Conservation (phyloP, 768 basidiomycete species). For the Trametes cubensis region DNA sequence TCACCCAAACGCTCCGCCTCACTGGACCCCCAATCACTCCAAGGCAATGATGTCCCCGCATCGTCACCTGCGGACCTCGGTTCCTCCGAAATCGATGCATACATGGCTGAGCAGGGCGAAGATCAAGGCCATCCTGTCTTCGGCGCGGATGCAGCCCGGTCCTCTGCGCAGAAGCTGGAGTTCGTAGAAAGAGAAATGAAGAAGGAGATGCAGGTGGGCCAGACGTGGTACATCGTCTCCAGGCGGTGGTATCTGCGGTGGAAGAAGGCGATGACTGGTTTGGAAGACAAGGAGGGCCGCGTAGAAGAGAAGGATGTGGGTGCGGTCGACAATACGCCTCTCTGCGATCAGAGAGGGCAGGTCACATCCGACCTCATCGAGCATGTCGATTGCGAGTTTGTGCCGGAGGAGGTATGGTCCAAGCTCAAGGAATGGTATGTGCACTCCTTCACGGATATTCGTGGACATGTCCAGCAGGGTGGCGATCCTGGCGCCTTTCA, state of each 20-base stretch:
- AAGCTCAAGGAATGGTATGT: constrained; percentile 71
- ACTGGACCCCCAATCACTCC: constrained; percentile 51
- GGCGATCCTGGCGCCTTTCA: background rate
- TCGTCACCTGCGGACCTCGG: constrained; percentile 37
- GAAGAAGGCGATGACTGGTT: constrained; percentile 70
- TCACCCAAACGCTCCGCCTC: constrained; percentile 82
- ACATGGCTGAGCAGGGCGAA: constrained; percentile 40
- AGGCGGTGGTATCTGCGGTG: constrained; percentile 75
- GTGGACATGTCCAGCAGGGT: background rate
- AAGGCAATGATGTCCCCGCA: constrained; percentile 33
- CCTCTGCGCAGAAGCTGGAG: constrained; percentile 50
- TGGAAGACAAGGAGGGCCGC: constrained; percentile 66
- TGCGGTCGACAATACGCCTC: constrained; percentile 72
- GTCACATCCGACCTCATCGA: constrained; percentile 54
- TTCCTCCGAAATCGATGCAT: constrained; percentile 57
- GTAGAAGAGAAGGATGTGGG: constrained; percentile 66
- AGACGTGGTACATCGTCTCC: constrained; percentile 80
- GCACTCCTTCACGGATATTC: background rate
- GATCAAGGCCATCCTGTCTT: constrained; percentile 19
- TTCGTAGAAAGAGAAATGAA: constrained; percentile 51
- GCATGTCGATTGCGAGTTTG: constrained; percentile 70
- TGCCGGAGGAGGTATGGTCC: constrained; percentile 75
- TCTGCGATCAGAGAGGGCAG: constrained; percentile 48
- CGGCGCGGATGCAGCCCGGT: constrained; percentile 28
- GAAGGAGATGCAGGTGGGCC: constrained; percentile 58